phyloP scores from a whole-genome alignment of 2,329 filamentous ascomycete genomes.

The Sporothrix phasma region DNA sequence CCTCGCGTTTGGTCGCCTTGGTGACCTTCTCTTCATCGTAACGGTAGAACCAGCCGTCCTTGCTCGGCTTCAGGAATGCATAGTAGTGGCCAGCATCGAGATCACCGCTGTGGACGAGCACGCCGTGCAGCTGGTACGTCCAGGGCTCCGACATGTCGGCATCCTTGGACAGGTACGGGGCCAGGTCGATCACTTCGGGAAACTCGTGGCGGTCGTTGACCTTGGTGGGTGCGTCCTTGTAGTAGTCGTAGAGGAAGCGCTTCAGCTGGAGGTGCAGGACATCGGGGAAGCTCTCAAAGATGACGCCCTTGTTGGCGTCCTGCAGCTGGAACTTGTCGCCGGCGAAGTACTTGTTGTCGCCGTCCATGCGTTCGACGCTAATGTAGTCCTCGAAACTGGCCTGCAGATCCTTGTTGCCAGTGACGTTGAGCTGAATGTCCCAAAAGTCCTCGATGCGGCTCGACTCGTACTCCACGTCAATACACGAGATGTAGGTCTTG shows the following conservation, averaged over 20 bases:
- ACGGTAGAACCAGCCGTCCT: conserved; percentile 90
- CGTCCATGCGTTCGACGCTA: conserved; percentile 90
- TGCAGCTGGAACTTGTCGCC: conserved; percentile 83
- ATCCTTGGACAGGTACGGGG: conserved; percentile 76
- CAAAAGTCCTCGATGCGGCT: conserved; percentile 95
- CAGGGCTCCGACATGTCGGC: conserved; percentile 83
- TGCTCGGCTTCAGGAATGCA: conserved; percentile 86
- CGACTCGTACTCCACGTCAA: conserved; percentile 96
- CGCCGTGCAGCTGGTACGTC: conserved; percentile 86
- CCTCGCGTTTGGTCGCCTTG: conserved; percentile 82
- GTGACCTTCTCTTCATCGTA: conserved; percentile 97
- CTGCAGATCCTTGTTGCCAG: conserved; percentile 82
- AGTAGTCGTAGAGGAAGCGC: conserved; percentile 95
- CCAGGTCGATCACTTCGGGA: conserved; percentile 71
- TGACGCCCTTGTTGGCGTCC: conserved; percentile 94
- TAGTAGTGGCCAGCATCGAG: conserved; percentile 98
- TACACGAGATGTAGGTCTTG: conserved; percentile 97
- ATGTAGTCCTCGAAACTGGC: conserved; percentile 96
- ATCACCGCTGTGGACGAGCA: conserved; percentile 92
- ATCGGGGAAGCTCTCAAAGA: conserved; percentile 90
- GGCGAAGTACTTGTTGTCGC: conserved; percentile 97
- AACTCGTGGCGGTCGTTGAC: conserved; percentile 91
- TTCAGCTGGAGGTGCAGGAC: conserved; percentile 93
- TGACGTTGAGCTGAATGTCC: conserved; percentile 96
- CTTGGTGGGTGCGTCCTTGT: conserved; percentile 97